Evolutionary conservation across 2,329 filamentous ascomycete species (phyloP).

Genomic region (Cercospora sp.): DNA sequence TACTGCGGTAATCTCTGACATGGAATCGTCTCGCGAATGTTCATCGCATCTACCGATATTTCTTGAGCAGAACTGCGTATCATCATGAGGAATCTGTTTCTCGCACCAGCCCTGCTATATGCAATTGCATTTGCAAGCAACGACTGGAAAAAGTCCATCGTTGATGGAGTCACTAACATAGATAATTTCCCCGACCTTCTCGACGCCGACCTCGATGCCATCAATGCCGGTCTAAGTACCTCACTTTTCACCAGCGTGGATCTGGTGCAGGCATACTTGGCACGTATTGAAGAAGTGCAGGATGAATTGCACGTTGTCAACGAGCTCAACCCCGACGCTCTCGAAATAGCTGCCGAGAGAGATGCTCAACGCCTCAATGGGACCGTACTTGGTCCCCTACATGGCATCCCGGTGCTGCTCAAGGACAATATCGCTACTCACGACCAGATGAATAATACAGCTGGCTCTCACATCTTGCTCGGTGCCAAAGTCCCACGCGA

Average conservation of each 20-base stretch:
- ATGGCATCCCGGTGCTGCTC: constrained; percentile 45
- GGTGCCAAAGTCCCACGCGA: constrained; percentile 20
- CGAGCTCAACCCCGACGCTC: constrained; percentile 17
- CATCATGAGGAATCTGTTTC: background rate
- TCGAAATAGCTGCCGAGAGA: constrained; percentile 36
- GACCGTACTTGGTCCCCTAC: constrained; percentile 40
- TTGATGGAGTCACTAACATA: background rate
- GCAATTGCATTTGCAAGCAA: background rate
- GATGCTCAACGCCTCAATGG: constrained; percentile 42
- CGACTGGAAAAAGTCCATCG: background rate
- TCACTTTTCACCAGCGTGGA: constrained; percentile 35
- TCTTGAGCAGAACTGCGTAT: too few species aligned
- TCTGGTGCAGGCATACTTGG: constrained; percentile 9
- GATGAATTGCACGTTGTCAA: constrained; percentile 12
- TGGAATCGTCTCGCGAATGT: too few species aligned
- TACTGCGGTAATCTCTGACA: too few species aligned
- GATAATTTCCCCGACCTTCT: constrained; percentile 46
- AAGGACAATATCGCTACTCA: constrained; percentile 35
- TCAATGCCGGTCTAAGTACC: constrained; percentile 51
- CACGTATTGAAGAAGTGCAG: constrained; percentile 10
- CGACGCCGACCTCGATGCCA: constrained; percentile 54
- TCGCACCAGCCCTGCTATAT: background rate
- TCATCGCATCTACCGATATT: too few species aligned
- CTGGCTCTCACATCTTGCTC: constrained; percentile 19
- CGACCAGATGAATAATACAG: constrained; percentile 22